A percentile compares a stretch with the other conserved stretches of the same genome.
phyloP scores from a whole-genome alignment of 2,329 filamentous ascomycete species.

The Gyromitra esculenta region DNA sequence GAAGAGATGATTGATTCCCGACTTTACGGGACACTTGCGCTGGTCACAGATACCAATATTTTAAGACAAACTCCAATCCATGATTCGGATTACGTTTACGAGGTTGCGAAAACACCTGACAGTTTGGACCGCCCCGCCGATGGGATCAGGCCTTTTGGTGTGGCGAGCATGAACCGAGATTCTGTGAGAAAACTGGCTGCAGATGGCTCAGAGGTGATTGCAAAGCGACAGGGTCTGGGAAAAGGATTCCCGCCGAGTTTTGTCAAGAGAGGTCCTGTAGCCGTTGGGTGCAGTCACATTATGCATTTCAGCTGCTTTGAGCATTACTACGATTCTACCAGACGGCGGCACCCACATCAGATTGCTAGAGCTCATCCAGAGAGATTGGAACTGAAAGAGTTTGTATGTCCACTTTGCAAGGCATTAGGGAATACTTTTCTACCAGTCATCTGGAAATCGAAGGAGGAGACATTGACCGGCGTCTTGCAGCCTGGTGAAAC shows the following conservation, averaged over 20 bases:
- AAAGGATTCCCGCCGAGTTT: slow-evolving; percentile 82
- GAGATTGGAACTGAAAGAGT: slow-evolving; percentile 79
- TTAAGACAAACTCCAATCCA: slow-evolving; percentile 85
- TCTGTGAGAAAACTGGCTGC: slow-evolving; percentile 79
- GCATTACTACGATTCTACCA: slow-evolving; percentile 84
- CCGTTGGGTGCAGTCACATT: slow-evolving; percentile 93
- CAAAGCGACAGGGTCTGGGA: slow-evolving; percentile 83
- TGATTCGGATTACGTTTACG: slow-evolving; percentile 83
- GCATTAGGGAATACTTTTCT: slow-evolving; percentile 94
- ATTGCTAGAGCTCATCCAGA: slow-evolving; percentile 96
- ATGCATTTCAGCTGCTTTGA: slow-evolving; percentile 99
- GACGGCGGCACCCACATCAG: slow-evolving; percentile 85
- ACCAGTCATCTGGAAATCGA: slow-evolving; percentile 93
- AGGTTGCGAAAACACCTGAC: slow-evolving; percentile 79
- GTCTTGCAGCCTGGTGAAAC: slow-evolving; percentile 69
- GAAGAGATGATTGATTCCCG: slow-evolving; percentile 91
- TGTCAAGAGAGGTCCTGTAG: slow-evolving; percentile 78
- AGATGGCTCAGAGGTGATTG: slow-evolving; percentile 74
- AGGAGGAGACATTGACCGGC: slow-evolving; percentile 83
- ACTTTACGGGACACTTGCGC: slow-evolving; percentile 91
- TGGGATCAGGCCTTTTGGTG: slow-evolving; percentile 83
- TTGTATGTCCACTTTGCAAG: slow-evolving; percentile 96
- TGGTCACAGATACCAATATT: slow-evolving; percentile 85
- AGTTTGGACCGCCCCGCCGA: slow-evolving; percentile 89
- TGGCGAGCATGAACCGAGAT: slow-evolving; percentile 85